Base-by-base conservation (phyloP, 2,329 filamentous ascomycete genomes). In the Fusarium beomiforme region DNA sequence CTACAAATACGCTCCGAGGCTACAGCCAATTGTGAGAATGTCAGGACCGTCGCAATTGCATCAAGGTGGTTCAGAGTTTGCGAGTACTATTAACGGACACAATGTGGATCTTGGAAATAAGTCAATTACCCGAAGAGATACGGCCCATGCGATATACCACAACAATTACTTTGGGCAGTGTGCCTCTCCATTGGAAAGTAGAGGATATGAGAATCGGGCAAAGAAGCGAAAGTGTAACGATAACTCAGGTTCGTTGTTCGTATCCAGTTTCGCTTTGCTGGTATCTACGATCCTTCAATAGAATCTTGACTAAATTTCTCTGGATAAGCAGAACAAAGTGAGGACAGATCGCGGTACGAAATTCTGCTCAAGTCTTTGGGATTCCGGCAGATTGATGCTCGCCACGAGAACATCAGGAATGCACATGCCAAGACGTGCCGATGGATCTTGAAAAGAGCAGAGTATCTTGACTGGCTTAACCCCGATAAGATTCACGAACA, bases 341-440 rank as follows among this genome's bases (percentile, higher is more conserved):
- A 37, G 3, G 13, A 19, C 8, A 43, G 3, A 17, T 24, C 41
- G 9, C 23, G 23, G 2, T 49, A 34, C 7, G 19, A 16, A 13
- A 39, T 16, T 8, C 36, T 73, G 14, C 41, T 65, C 6, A 37
- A 71, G 5, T 72, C 70, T 3, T 24, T 74, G 14, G 39, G 16
- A 8, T 75, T 75, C 16, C 56, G 37, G 2, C 64, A 72, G 26
- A 71, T 74, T 2, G 50, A 67, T 21, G 43, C 69, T 8, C 67
- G 67, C 1, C 56, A 67, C 7, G 24, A 39, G 3, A 67, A 23
- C 7, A 72, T 71, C n/a, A 64, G 26, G 19, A 59, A 26, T 2
- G 69, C 64, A 4, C 64, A 75, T 9, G 6, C 12, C 1, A 33
- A 50, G 37, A 75, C 72, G 13, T 75, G 70, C 42, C 24, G 59